A percentile compares a stretch with the other conserved stretches of the same genome.
Evolutionary conservation across 2,329 filamentous ascomycete species (phyloP).

Genomic region (Penicillium sp.): DNA sequence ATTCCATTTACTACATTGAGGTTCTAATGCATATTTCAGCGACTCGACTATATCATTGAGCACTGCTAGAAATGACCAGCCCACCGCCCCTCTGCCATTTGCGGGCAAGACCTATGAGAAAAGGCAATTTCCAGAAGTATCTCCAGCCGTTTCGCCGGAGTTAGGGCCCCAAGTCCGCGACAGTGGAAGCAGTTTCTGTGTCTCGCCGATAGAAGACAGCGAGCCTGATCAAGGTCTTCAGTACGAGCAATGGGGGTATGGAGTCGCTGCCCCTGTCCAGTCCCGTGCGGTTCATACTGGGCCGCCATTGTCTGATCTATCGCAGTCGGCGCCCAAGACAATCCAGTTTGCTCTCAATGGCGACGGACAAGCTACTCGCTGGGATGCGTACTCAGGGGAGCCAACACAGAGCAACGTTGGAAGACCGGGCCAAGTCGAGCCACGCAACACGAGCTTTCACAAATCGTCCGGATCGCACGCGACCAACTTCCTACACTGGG

Average conservation of each 20-base stretch:
- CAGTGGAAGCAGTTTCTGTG: slow-evolving; percentile 27
- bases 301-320: slow-evolving; percentile 1
- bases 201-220: slow-evolving; percentile 20
- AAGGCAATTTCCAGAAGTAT: slow-evolving; percentile 17
- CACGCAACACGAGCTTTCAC: slow-evolving; percentile 43
- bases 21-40: slow-evolving; percentile 9
- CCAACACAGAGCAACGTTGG: slow-evolving; percentile 60
- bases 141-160: slow-evolving; percentile 17
- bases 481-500: slow-evolving; percentile 33
- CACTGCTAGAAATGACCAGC: neutral
- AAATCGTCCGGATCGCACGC: slow-evolving; percentile 30
- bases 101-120: slow-evolving; percentile 4
- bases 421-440: slow-evolving; percentile 58
- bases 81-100: neutral
- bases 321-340: slow-evolving; percentile 7
- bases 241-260: slow-evolving; percentile 7
- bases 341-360: slow-evolving; percentile 20
- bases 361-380: slow-evolving; percentile 37
- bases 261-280: slow-evolving; percentile 4
- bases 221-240: slow-evolving; percentile 8
- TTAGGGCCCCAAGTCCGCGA: slow-evolving; percentile 3
- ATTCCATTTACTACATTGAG: neutral
- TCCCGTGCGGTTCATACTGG: neutral
- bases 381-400: slow-evolving; percentile 69
- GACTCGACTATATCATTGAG: slow-evolving; percentile 10